These are phyloP conservation scores for Clohesyomyces aquaticus DNA, from an alignment of 495 filamentous ascomycete species.

Conservation along the genomic window DNA sequence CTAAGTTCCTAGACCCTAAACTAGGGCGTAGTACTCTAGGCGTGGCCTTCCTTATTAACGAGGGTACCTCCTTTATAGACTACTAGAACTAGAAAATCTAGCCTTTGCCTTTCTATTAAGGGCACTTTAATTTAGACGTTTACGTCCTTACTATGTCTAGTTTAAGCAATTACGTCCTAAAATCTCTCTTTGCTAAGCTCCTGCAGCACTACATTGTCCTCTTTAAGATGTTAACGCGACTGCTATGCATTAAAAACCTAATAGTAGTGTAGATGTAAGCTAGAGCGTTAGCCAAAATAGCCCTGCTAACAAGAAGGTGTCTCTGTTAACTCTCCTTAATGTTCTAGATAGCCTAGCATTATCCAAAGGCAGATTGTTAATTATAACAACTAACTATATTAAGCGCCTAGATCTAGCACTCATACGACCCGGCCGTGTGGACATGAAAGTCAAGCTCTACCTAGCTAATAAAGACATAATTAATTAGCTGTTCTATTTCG, in stretches of 20 bases:
- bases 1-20: slow-evolving; percentile 16
- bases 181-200: slow-evolving; percentile 35
- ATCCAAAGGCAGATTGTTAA: too few relatives aligned
- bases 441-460: slow-evolving; percentile 32
- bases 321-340: slow-evolving; percentile 39
- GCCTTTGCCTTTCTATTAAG: slow-evolving; percentile 14
- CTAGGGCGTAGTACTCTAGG: slow-evolving; percentile 17
- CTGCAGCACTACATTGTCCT: slow-evolving; percentile 37
- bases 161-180: slow-evolving; percentile 8
- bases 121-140: slow-evolving; percentile 16
- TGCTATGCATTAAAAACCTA: too few relatives aligned
- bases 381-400: too few relatives aligned
- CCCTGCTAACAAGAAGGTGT: slow-evolving; percentile 16
- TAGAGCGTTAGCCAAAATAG: not conserved
- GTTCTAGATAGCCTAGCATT: slow-evolving; percentile 38
- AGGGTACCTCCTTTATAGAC: slow-evolving; percentile 17
- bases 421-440: slow-evolving; percentile 40
- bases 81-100: too few relatives aligned
- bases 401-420: too few relatives aligned
- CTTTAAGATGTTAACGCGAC: slow-evolving; percentile 38
- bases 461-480: slow-evolving; percentile 28
- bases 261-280: slow-evolving; percentile 10
- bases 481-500: too few relatives aligned
- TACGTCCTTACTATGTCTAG: slow-evolving; percentile 10
- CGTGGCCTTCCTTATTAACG: slow-evolving; percentile 19